Evolutionary conservation across 495 filamentous ascomycete species (phyloP).

Genomic region (Sporormia fimetaria): DNA sequence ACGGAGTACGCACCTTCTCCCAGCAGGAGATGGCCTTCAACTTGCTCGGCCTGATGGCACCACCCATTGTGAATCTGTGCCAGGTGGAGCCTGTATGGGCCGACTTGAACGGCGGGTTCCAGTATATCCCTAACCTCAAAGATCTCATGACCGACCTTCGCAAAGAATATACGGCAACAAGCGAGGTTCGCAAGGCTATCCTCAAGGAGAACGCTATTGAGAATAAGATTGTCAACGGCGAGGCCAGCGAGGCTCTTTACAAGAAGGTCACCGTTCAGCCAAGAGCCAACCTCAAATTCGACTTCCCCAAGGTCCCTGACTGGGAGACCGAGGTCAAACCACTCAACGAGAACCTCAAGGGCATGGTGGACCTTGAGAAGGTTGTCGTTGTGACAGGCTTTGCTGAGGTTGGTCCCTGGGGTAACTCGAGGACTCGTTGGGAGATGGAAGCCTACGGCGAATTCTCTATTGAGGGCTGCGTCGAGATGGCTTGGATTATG

Average conservation of each 20-base stretch:
- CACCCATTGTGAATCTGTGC: conserved; percentile 87
- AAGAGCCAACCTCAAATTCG: conserved; percentile 92
- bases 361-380: conserved; percentile 97
- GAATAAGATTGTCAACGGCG: conserved; percentile 94
- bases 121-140: conserved; percentile 97
- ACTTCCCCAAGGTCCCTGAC: conserved; percentile 79
- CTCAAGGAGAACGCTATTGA: conserved; percentile 93
- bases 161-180: conserved; percentile 85
- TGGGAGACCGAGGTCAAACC: conserved; percentile 87
- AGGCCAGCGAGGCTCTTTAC: conserved; percentile 82
- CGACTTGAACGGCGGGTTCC: conserved; percentile 92
- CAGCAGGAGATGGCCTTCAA: conserved; percentile 99
- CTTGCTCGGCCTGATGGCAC: conserved; percentile 89
- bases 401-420: conserved; percentile 93
- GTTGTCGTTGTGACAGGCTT: conserved; percentile 97
- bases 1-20: conserved; percentile 95
- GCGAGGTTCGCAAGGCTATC: conserved; percentile 84
- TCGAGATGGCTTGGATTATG: conserved; percentile 99
- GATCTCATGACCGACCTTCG: conserved; percentile 80
- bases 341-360: conserved; percentile 74
- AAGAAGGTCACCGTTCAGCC: conserved; percentile 87
- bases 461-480: conserved; percentile 94
- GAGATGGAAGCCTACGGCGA: conserved; percentile 97
- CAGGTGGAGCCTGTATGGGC: conserved; percentile 92
- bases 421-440: conserved; percentile 95